Conservation (phyloP, 192 early-diverging fungal species). For the Chytriomyces hyalinus region DNA sequence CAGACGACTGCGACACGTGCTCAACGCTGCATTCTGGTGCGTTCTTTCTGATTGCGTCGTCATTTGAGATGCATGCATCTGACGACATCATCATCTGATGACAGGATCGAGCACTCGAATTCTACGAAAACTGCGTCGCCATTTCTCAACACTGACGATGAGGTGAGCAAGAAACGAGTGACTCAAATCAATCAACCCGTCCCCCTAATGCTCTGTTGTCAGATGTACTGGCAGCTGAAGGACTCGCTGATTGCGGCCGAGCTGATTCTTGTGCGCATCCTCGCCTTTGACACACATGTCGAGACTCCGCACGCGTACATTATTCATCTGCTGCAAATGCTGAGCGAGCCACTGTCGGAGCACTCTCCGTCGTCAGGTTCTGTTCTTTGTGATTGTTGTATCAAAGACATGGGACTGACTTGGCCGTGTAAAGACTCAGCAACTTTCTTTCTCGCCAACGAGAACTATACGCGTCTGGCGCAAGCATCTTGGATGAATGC, state of each 20-base stretch:
- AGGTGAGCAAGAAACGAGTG: neutral
- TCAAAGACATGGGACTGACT: neutral
- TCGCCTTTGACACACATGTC: slow-evolving; percentile 31
- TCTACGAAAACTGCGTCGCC: neutral
- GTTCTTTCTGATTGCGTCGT: neutral
- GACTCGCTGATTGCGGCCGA: slow-evolving; percentile 38
- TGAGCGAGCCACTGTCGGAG: neutral
- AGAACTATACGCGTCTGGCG: neutral
- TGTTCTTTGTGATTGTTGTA: neutral
- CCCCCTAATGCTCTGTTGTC: neutral
- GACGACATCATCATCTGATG: neutral
- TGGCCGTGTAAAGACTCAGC: neutral
- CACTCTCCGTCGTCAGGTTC: neutral
- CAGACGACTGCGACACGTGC: slow-evolving; percentile 33
- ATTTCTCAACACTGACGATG: slow-evolving; percentile 34
- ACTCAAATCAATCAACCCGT: neutral
- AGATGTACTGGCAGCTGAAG: slow-evolving; percentile 37
- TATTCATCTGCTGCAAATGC: slow-evolving; percentile 10
- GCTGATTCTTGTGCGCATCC: slow-evolving; percentile 25
- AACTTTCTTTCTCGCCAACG: neutral
- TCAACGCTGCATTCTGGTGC: slow-evolving; percentile 33
- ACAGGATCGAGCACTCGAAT: slow-evolving; percentile 1
- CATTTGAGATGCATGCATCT: no score
- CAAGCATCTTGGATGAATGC: neutral
- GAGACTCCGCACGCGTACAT: slow-evolving; percentile 30